Conservation (phyloP, 2,329 filamentous ascomycete species). For the Penicillium digitatum region DNA sequence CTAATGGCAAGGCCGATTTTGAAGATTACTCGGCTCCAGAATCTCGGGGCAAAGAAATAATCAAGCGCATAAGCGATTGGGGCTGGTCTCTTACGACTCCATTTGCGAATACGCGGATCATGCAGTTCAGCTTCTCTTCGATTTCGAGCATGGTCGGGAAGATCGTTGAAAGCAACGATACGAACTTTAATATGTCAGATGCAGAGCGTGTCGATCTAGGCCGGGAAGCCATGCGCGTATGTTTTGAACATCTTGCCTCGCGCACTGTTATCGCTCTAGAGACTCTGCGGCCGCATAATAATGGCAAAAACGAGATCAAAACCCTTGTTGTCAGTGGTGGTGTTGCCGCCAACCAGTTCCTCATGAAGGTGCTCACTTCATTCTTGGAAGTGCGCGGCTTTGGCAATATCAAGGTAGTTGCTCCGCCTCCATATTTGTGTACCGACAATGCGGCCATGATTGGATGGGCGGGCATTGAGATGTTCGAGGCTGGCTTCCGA, state of each 20-base stretch:
- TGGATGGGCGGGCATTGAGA: constrained; percentile 87
- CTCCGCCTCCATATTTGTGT: constrained; percentile 73
- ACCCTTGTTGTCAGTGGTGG: constrained; percentile 83
- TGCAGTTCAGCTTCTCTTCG: constrained; percentile 72
- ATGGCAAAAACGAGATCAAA: constrained; percentile 37
- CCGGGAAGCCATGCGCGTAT: constrained; percentile 68
- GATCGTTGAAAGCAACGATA: constrained; percentile 42
- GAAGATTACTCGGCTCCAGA: constrained; percentile 56
- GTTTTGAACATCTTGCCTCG: constrained; percentile 81
- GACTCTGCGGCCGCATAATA: constrained; percentile 23
- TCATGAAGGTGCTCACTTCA: constrained; percentile 62
- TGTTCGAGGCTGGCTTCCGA: constrained; percentile 75
- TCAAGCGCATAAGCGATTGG: constrained; percentile 49
- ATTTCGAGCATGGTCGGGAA: constrained; percentile 63
- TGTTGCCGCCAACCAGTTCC: constrained; percentile 78
- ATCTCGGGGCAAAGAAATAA: constrained; percentile 57
- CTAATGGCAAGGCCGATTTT: constrained; percentile 40
- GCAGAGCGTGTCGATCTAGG: constrained; percentile 67
- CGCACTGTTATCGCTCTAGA: constrained; percentile 69
- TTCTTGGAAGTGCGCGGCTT: constrained; percentile 66
- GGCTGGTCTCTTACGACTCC: constrained; percentile 69
- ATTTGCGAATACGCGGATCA: constrained; percentile 54
- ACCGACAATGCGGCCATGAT: constrained; percentile 99
- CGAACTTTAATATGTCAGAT: constrained; percentile 42
- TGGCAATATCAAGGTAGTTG: constrained; percentile 57